Evolutionary conservation across 306 rosid genomes (phyloP).

Genomic region (Rubus parviflorus): DNA sequence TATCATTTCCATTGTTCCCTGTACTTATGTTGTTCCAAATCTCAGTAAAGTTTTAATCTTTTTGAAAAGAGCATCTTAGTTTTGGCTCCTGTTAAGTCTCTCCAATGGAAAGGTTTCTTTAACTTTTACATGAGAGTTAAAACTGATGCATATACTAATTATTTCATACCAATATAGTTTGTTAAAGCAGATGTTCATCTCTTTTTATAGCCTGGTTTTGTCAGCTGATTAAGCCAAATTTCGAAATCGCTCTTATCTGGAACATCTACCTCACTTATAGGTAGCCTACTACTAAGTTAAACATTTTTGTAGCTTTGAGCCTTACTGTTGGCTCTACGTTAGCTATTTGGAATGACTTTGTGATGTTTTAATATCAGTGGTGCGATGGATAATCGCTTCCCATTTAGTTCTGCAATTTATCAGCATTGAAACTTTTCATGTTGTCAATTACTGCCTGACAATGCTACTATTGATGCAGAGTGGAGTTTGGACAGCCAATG

Average conservation of each 20-base stretch:
- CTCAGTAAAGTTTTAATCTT: not conserved
- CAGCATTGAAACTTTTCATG: not conserved
- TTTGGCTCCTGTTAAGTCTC: not conserved
- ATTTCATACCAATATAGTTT: not conserved
- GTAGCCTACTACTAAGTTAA: not conserved
- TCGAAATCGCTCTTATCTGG: not conserved
- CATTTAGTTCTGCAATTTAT: not conserved
- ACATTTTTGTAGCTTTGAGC: not conserved
- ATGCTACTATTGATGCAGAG: conserved; percentile 22
- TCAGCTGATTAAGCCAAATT: not conserved
- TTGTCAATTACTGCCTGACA: conserved; percentile 13
- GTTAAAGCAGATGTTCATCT: not conserved
- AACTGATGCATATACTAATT: not conserved
- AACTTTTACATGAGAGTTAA: not conserved
- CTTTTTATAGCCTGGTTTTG: not conserved
- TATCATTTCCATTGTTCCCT: not conserved
- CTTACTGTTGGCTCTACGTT: not conserved
- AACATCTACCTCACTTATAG: not conserved
- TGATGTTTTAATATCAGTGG: not conserved
- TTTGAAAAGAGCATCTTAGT: not conserved
- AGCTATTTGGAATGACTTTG: not conserved
- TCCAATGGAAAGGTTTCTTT: not conserved
- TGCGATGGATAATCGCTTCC: not conserved
- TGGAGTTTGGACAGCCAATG: not conserved
- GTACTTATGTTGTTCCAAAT: not conserved